Conservation (phyloP, 2,329 filamentous ascomycete species). For the Byssoonygena ceratinophila region DNA sequence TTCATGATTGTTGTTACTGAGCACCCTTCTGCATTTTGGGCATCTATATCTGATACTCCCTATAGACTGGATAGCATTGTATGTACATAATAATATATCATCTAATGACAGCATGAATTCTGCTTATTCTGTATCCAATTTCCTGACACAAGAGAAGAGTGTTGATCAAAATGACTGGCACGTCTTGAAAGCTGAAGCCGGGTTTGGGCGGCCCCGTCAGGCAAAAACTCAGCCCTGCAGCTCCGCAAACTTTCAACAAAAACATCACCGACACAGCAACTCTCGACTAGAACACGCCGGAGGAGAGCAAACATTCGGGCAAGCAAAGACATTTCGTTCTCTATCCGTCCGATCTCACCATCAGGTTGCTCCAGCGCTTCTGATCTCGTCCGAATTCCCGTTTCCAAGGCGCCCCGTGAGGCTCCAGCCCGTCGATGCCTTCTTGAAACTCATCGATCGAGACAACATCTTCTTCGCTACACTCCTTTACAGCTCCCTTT, state of each 20-base stretch:
- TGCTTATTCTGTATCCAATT: too few relatives aligned
- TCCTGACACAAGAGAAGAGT: too few relatives aligned
- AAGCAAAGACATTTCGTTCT: background rate
- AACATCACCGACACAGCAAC: background rate
- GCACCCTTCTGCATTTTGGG: too few relatives aligned
- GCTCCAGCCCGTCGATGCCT: background rate
- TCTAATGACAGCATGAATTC: background rate
- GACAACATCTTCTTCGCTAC: background rate
- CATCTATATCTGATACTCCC: too few relatives aligned
- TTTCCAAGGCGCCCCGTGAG: background rate
- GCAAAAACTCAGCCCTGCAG: background rate
- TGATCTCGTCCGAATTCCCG: background rate
- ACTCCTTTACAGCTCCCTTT: constrained; percentile 1
- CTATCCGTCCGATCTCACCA: background rate
- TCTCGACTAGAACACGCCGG: background rate
- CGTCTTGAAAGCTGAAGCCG: background rate
- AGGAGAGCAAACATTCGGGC: background rate
- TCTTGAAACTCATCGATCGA: background rate
- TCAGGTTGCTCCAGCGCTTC: background rate
- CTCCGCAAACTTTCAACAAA: background rate
- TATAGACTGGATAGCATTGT: constrained; percentile 6
- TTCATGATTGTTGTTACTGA: background rate
- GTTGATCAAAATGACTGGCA: too few relatives aligned
- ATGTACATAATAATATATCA: background rate
- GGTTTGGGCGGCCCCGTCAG: background rate